Evolutionary conservation across 305 asterid genomes (phyloP), one percentile per base, ranked within the genome.

Genomic region (Euphrasia arctica): DNA sequence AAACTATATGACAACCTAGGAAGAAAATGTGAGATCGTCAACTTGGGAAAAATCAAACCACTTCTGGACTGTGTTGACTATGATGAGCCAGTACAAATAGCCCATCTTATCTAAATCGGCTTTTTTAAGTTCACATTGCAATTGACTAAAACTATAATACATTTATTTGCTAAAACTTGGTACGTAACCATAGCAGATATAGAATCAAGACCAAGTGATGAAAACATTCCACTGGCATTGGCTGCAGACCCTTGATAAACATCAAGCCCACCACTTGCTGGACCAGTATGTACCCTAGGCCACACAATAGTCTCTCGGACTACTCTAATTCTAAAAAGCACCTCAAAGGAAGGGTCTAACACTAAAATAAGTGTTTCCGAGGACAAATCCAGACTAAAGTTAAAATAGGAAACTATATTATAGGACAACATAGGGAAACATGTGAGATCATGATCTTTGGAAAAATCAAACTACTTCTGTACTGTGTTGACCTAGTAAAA

Each of bases 401-500:
- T 11, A 41, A 51, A 52, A 64, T 48, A 58, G n/a, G 27, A 57
- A 36, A 15, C 3, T 9, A 11, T 29, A 25, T 42, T 13, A 9
- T 11, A 51, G 14, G 48, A 66, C 6, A 51, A 54, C 41, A 61
- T 28, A 47, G 63, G 65, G 15, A 47, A 65, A 52, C 58, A 25
- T 39, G 47, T 36, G 28, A 63, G 22, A 52, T 60, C 18, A 4
- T 28, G 45, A 65, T 14, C 64, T 51, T 57, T 0, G 60, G 42
- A 22, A 15, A 25, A 59, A 31, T 55, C 54, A 28, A 63, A 22
- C 64, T 54, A 27, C 43, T 55, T 66, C 57, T 56, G 13, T 1
- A 36, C 41, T 41, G 15, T 18, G 59, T 54, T 73, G 68, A 69
- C 41, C 7, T 56, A 68, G 56, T 52, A 48, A 57, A 64, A 29